Evolutionary conservation across 352 stramenopile genomes (phyloP).

Genomic region (Blastocystis hominis): DNA sequence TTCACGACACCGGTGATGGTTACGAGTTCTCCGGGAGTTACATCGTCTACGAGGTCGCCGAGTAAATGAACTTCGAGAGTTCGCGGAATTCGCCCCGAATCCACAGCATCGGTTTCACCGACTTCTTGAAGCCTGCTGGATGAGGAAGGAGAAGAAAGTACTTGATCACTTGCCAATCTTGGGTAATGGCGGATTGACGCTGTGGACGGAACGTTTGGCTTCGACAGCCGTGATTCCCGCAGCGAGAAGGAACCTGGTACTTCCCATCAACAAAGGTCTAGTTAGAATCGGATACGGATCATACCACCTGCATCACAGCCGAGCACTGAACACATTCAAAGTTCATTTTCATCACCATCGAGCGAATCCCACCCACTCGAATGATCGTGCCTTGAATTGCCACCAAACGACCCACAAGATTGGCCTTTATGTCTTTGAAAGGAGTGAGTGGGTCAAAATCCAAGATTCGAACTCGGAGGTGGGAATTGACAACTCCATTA

Average conservation of each 20-base stretch:
- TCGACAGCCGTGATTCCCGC: constrained; percentile 68
- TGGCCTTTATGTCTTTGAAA: constrained; percentile 70
- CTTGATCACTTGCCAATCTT: constrained; percentile 80
- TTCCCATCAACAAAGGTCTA: constrained; percentile 71
- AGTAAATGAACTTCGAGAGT: constrained; percentile 77
- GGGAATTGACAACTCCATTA: constrained; percentile 55
- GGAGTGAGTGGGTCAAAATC: constrained; percentile 67
- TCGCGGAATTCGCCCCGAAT: constrained; percentile 72
- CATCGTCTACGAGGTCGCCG: constrained; percentile 84
- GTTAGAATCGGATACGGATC: constrained; percentile 31
- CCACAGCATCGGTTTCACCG: constrained; percentile 58
- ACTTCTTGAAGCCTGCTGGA: constrained; percentile 46
- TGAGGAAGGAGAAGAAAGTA: constrained; percentile 10
- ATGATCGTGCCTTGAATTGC: constrained; percentile 68
- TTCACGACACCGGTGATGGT: constrained; percentile 83
- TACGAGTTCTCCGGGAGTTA: constrained; percentile 85
- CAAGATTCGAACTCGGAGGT: constrained; percentile 63
- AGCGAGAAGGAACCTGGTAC: constrained; percentile 68
- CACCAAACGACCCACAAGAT: constrained; percentile 72
- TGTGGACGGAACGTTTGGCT: constrained; percentile 71
- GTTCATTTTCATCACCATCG: constrained; percentile 73
- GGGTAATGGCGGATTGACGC: constrained; percentile 72
- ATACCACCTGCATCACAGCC: constrained; percentile 65
- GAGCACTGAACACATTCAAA: constrained; percentile 76
- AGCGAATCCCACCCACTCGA: constrained; percentile 73